phyloP scores from a whole-genome alignment of 2,329 filamentous ascomycete species.

The Pyrenochaeta sp. region DNA sequence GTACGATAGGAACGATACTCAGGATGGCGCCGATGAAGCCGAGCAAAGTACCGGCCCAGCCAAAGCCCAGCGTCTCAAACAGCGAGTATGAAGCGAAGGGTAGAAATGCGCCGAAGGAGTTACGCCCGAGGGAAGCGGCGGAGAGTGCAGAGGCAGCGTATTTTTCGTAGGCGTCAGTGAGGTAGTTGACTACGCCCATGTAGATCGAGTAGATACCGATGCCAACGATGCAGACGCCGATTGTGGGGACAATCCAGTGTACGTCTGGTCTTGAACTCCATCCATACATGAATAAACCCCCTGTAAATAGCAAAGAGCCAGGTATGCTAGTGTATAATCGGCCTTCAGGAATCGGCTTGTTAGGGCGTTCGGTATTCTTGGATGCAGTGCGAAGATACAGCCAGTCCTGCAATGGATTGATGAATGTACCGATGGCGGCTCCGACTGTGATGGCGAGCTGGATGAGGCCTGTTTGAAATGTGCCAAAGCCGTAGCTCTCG shows the following conservation, averaged over 20 bases:
- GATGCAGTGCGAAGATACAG: constrained; percentile 39
- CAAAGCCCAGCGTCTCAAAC: constrained; percentile 52
- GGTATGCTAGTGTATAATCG: constrained; percentile 54
- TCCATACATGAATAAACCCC: constrained; percentile 40
- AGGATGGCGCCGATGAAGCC: constrained; percentile 54
- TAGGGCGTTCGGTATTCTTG: constrained; percentile 50
- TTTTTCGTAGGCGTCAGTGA: constrained; percentile 58
- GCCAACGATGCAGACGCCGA: constrained; percentile 36
- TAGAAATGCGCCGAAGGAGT: constrained; percentile 56
- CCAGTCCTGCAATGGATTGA: constrained; percentile 51
- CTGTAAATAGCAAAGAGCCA: constrained; percentile 50
- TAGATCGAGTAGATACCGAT: constrained; percentile 50
- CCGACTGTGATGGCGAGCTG: constrained; percentile 55
- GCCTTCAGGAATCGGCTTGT: constrained; percentile 54
- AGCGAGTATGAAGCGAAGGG: constrained; percentile 54
- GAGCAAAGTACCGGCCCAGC: constrained; percentile 55
- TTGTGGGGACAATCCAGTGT: constrained; percentile 40
- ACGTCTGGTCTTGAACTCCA: constrained; percentile 45
- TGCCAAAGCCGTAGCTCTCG: constrained; percentile 47
- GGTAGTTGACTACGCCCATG: constrained; percentile 60
- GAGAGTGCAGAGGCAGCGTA: constrained; percentile 59
- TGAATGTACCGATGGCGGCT: constrained; percentile 51
- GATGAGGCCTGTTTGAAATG: constrained; percentile 48
- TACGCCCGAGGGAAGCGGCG: constrained; percentile 57
- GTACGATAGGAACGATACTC: constrained; percentile 51